Evolutionary conservation across 163 green algal genomes (phyloP), one percentile per base, ranked within the genome.

Genomic region (Prototheca cutis): DNA sequence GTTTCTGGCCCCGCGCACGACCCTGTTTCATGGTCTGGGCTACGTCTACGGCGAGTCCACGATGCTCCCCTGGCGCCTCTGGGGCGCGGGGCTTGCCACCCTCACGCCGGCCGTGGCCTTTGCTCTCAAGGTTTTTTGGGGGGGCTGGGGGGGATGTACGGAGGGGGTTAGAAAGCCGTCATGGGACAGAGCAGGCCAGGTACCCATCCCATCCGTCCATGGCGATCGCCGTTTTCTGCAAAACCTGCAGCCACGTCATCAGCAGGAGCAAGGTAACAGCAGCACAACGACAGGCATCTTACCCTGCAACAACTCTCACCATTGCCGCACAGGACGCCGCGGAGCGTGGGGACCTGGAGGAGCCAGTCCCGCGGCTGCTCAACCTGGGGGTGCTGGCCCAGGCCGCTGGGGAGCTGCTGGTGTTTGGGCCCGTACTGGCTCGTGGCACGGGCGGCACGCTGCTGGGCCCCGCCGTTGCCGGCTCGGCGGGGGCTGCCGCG

Each of bases 1-100:
- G 42, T 17, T 24, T 5, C 42, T 51, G 42, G 13, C 33, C 13
- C 29, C 54, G 17, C 24, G 58, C 24, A 63, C 31, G 30, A 33
- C 66, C 2, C 30, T 73, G n/a, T 61, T 33, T 39, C 59, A 68
- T 42, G 23, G 58, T 2, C 55, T 63, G 28, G 66, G 66, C 30
- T 73, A 73, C 57, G 25, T 31, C 27, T 73, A 73, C 57, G 66
- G 66, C 40, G 13, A 13, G 7, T 59, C 49, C 31, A 62, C 66
- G 19, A 51, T 62, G 40, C 34, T 63, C 8, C 58, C 66, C 52
- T 60, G 58, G 48, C 40, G 36, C 33, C 17, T 59, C 49, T 48
- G 42, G 2, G 66, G 66, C 15, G 24, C 40, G 23, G 59, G 25
- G 7, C 30, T 56, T 32, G 53, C 40, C 39, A 31, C 53, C 4